Base-by-base conservation (phyloP, 192 early-diverging fungal genomes). In the Coemansia sp. region DNA sequence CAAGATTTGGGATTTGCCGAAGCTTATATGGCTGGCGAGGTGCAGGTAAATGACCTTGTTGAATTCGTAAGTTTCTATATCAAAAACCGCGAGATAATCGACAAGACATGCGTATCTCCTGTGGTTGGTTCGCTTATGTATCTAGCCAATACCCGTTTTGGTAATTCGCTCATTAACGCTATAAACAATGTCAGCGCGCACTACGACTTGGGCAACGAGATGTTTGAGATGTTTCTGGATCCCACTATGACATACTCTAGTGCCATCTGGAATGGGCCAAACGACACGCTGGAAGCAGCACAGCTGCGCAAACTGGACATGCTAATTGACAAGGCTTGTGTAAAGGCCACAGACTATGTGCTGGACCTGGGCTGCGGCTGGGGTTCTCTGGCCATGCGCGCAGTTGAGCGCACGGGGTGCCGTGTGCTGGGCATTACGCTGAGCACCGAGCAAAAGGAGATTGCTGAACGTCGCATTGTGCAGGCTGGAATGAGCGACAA, bases 321-420 rank as follows among this genome's bases (percentile, higher is more conserved):
- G 44, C 70, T 89, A 26, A 78, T 87, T 40, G 75, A 79, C 47
- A 76, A 80, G 53, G 84, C 85, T 61, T 28, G 68, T 86, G 31
- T 31, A 60, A 6, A 57, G 67, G 5, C 54, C 11, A 74, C 69
- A 13, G 81, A 86, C 74, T 78, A 84, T 50, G 77, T 90, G 7
- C 69, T 90, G 15, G 88, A 90, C 48, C 75, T 90, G 43, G 88
- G 88, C 9, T 84, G 82, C 33, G 88, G 88, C 33, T 88, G 88
- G 88, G 88, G 88, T 3, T 73, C 83, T 42, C 67, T 89, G 43
- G 75, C 84, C 15, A 86, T 89, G 43, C 80, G 84, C 38, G 83
- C 83, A 0, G 88, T 83, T 4, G 69, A 72, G 50, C 59, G 66
- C 6, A 78, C 80, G 14, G 70, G 78, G 14, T 87, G 87, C 68